These are phyloP conservation scores for Coemansia pectinata DNA, from an alignment of 192 early-diverging fungal species.

Conservation along the genomic window DNA sequence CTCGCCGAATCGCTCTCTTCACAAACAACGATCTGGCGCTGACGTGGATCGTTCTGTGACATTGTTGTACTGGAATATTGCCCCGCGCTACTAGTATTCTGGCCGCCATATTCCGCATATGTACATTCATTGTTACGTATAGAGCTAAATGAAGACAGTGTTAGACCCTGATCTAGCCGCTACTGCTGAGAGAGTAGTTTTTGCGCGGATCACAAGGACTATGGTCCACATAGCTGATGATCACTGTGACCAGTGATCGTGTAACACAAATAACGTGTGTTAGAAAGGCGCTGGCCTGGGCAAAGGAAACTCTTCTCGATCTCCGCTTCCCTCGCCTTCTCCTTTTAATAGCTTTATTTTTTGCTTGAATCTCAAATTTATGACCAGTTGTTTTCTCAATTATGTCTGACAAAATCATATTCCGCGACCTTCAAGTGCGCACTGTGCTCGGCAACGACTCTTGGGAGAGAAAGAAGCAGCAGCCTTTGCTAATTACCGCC, in stretches of 20 bases:
- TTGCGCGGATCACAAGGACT: background rate
- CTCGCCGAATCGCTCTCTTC: background rate
- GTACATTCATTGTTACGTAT: background rate
- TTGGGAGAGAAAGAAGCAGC: constrained; percentile 87
- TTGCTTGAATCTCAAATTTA: background rate
- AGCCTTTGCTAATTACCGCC: constrained; percentile 83
- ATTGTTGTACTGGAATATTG: background rate
- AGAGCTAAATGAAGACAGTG: background rate
- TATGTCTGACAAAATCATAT: constrained; percentile 63
- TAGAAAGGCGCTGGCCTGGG: background rate
- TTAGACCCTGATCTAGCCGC: background rate
- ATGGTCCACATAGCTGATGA: background rate
- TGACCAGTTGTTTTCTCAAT: background rate
- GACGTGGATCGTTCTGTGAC: background rate
- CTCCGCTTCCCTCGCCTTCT: background rate
- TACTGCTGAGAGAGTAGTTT: background rate
- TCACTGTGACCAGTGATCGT: background rate
- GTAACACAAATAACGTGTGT: background rate
- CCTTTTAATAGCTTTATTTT: background rate
- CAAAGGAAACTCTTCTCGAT: background rate
- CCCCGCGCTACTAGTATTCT: background rate
- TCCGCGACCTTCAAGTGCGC: constrained; percentile 78
- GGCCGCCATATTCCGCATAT: background rate
- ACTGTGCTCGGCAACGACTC: constrained; percentile 88
- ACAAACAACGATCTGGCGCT: background rate